A percentile compares a stretch with the other conserved stretches of the same genome.
Conservation (phyloP, 805 yeast genomes). For the Priceomyces carsonii region DNA sequence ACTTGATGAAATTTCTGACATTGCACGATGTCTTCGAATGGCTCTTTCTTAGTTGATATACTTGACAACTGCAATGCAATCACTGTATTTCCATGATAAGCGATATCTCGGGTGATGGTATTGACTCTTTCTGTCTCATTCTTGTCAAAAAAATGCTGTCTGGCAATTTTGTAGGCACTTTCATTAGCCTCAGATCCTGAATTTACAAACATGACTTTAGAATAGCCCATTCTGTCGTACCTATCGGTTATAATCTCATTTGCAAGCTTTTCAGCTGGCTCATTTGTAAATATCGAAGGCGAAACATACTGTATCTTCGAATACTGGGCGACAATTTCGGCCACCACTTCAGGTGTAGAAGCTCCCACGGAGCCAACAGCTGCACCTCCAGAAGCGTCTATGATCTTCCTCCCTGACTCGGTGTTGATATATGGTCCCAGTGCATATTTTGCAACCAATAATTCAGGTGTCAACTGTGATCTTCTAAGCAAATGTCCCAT, state of each 20-base stretch:
- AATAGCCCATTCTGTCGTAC: slow-evolving; percentile 3
- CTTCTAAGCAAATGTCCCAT: too few species aligned
- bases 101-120: slow-evolving; percentile 42
- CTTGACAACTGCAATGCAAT: slow-evolving; percentile 47
- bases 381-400: slow-evolving; percentile 49
- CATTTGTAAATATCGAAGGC: slow-evolving; percentile 38
- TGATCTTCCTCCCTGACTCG: too few species aligned
- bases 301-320: slow-evolving; percentile 13
- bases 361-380: slow-evolving; percentile 53
- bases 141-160: slow-evolving; percentile 31
- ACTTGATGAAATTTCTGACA: slow-evolving; percentile 22
- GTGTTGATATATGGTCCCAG: too few species aligned
- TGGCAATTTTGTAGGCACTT: slow-evolving; percentile 32
- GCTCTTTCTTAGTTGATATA: slow-evolving; percentile 30
- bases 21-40: slow-evolving; percentile 27
- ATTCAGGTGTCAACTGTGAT: too few species aligned
- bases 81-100: slow-evolving; percentile 52
- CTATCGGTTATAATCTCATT: slow-evolving; percentile 29
- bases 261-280: slow-evolving; percentile 42
- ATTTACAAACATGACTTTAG: slow-evolving; percentile 52
- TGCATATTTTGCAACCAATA: too few species aligned
- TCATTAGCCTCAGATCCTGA: slow-evolving; percentile 58
- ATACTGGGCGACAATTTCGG: slow-evolving; percentile 40
- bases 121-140: slow-evolving; percentile 42
- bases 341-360: slow-evolving; percentile 38